Conservation (phyloP, 306 rosid species). For the Ochetophila trinervis region DNA sequence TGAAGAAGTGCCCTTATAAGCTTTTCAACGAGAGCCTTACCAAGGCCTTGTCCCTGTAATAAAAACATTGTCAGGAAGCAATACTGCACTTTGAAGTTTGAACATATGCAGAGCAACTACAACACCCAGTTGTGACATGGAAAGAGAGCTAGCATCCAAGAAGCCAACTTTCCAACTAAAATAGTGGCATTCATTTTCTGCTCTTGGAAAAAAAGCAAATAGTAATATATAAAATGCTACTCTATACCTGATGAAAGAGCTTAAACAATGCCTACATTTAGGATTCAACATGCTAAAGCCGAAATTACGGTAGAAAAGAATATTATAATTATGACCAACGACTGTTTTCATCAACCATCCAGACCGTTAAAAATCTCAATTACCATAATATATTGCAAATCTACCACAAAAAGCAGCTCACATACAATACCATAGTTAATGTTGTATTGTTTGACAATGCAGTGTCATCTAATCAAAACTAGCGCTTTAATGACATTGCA, state of each 20-base stretch:
- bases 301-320: neutral
- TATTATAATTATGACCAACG: neutral
- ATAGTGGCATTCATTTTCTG: constrained; percentile 9
- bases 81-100: constrained; percentile 12
- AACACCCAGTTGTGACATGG: constrained; percentile 8
- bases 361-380: neutral
- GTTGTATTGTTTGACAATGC: no score
- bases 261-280: neutral
- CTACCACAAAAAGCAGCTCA: neutral
- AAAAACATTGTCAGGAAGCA: constrained; percentile 27
- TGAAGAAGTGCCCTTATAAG: constrained; percentile 79
- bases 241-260: neutral
- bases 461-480: neutral
- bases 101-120: constrained; percentile 6
- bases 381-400: neutral
- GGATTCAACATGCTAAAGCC: constrained; percentile 6
- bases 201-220: neutral
- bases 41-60: constrained; percentile 89
- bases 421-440: neutral
- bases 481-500: neutral
- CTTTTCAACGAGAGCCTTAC: constrained; percentile 89
- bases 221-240: neutral
- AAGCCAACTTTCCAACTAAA: constrained; percentile 5
- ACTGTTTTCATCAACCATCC: neutral
- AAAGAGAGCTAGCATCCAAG: neutral